These are phyloP conservation scores for Aspergillus flavus DNA, from an alignment of 2,329 filamentous ascomycete species.

Conservation along the genomic window DNA sequence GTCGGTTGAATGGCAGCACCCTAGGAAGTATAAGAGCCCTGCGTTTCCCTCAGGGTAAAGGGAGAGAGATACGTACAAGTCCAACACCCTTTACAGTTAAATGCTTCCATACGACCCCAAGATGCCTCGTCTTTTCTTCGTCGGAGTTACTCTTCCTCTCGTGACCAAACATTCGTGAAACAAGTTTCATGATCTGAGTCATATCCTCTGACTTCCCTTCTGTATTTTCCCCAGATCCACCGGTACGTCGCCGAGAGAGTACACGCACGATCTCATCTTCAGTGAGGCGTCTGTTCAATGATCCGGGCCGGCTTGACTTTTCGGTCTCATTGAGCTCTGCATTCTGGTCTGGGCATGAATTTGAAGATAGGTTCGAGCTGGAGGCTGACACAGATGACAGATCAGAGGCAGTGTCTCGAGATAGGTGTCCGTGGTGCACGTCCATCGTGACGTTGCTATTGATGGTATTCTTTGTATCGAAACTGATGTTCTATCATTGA, in stretches of 20 bases:
- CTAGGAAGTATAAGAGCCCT: neutral
- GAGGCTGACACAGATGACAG: neutral
- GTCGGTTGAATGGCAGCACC: constrained; percentile 64
- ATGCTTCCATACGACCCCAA: constrained; percentile 70
- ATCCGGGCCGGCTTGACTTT: neutral
- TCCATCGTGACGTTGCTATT: neutral
- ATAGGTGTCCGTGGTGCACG: neutral
- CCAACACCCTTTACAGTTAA: constrained; percentile 72
- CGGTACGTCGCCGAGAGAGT: constrained; percentile 29
- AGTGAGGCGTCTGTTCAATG: constrained; percentile 9
- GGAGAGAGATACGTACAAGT: constrained; percentile 33
- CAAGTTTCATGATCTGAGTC: constrained; percentile 47
- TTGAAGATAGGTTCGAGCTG: neutral
- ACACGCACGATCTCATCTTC: constrained; percentile 24
- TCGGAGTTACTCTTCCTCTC: constrained; percentile 67
- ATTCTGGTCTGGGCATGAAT: neutral
- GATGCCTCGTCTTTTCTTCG: constrained; percentile 69
- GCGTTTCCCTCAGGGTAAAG: neutral
- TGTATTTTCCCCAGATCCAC: constrained; percentile 17
- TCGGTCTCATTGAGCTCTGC: neutral
- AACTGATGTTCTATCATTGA: neutral
- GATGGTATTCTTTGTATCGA: neutral
- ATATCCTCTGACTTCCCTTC: constrained; percentile 31
- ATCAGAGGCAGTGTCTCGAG: neutral
- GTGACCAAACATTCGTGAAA: constrained; percentile 72